These are phyloP conservation scores for Eimeria sp. DNA, from an alignment of 169 alveolate genomes.

Conservation along the genomic window DNA sequence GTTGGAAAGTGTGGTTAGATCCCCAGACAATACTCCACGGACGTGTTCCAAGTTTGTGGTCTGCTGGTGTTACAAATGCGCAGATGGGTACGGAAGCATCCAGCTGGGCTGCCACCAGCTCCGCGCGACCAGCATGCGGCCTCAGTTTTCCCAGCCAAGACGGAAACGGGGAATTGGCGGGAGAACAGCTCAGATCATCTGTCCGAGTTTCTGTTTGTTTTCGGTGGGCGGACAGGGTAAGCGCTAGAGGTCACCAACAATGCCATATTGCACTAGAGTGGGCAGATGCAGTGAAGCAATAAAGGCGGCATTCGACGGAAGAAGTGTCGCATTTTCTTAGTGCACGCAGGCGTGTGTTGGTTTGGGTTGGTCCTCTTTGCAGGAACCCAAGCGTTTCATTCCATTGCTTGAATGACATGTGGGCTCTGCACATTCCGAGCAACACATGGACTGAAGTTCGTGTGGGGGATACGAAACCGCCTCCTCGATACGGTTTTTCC, in stretches of 20 bases:
- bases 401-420: slow-evolving; percentile 91
- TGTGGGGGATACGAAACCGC: slow-evolving; percentile 91
- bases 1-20: too few relatives aligned
- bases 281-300: not conserved
- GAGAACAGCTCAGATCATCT: slow-evolving; percentile 82
- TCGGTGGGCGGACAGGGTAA: slow-evolving; percentile 92
- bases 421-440: slow-evolving; percentile 91
- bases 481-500: slow-evolving; percentile 93
- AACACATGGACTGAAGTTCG: slow-evolving; percentile 90
- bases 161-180: slow-evolving; percentile 89
- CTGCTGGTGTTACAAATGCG: not conserved
- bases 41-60: not conserved
- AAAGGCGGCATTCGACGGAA: not conserved
- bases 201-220: slow-evolving; percentile 90
- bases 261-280: not conserved
- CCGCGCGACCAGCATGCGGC: slow-evolving; percentile 94
- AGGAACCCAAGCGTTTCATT: slow-evolving; percentile 61
- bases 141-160: slow-evolving; percentile 91
- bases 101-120: slow-evolving; percentile 90
- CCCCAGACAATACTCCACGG: not conserved
- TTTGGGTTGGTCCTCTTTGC: not conserved
- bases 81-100: slow-evolving; percentile 80
- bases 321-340: not conserved
- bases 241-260: not conserved
- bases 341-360: not conserved